Evolutionary conservation across 805 yeast species (phyloP).

Genomic region (Lipomyces sp.): DNA sequence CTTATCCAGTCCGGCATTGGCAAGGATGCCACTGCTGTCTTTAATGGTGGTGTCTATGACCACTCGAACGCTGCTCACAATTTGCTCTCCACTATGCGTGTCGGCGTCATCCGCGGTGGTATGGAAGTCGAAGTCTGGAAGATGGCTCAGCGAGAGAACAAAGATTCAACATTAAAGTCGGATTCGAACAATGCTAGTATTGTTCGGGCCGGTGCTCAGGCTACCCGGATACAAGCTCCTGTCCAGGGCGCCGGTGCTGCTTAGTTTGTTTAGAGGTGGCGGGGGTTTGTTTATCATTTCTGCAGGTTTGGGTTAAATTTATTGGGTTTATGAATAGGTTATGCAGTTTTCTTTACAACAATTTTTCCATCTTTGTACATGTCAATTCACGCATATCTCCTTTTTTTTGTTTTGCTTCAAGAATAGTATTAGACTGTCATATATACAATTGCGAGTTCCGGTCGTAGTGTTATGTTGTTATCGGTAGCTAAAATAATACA

Average conservation of each 20-base stretch:
- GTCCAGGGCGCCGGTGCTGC: conserved; percentile 67
- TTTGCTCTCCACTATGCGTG: conserved; percentile 88
- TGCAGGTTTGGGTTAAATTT: conserved; percentile 1
- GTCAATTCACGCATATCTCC: not conserved
- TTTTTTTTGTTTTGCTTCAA: not conserved
- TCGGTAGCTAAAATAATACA: not conserved
- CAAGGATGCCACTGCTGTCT: conserved; percentile 91
- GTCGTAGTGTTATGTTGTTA: not conserved
- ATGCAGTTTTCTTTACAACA: not conserved
- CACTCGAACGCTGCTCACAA: conserved; percentile 95
- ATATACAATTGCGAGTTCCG: not conserved
- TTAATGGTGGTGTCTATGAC: conserved; percentile 91
- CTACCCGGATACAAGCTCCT: conserved; percentile 52
- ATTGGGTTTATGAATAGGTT: not conserved
- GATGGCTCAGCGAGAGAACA: conserved; percentile 59
- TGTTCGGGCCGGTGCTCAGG: conserved; percentile 66
- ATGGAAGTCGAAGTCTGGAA: conserved; percentile 84
- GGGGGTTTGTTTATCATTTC: not conserved
- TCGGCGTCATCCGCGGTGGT: conserved; percentile 82
- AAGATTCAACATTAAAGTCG: conserved; percentile 60
- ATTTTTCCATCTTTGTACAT: not conserved
- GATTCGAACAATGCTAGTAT: conserved; percentile 61
- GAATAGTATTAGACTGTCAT: not conserved
- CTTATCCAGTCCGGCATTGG: conserved; percentile 82
- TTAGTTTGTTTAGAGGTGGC: conserved; percentile 32